Evolutionary conservation across 805 yeast species (phyloP), one percentile per base, ranked within the genome.

Genomic region (Candida rishiriensis): DNA sequence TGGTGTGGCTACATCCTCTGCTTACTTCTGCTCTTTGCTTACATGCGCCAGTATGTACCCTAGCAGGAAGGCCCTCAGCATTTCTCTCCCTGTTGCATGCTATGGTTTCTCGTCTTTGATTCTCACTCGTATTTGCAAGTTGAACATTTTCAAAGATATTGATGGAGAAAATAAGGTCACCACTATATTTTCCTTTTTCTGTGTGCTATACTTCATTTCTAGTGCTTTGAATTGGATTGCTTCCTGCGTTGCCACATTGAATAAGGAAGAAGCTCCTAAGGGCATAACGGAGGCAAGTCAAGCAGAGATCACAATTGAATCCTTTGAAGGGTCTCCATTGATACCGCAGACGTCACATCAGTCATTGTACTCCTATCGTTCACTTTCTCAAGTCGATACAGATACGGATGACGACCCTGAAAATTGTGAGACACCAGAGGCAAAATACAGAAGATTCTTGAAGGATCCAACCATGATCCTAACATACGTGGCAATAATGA

Each of bases 31-130:
- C 47, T 76, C 85, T 39, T 66, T 85, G 48, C 61, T 85, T 26
- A 83, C 91, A 2, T 87, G 96, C 66, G 93, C 96, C 2, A 80
- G 84, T 53, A 74, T 88, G 15, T 85, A 79, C 56, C 91, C 95
- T 0, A 66, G 76, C 34, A 71, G 71, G 39, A 85, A 87, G 47
- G 83, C 95, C 2, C 61, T 90, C 43, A 85, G 95, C 17, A 87
- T 90, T 35, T 83, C 93, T 42, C 74, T 85, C 38, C 98, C 98
- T 0, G 88, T 89, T 2, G 79, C 93, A 0, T 83, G 83, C 48
- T 89, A 84, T 61, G 98, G 97, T 1, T 56, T 88, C 21, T 83
- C 93, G 3, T 76, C 95, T 2, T 68, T 90, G 40, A 62, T 89
- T 39, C 83, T 85, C 3, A 74, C 95, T 0, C 88, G 81, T 40